Percentiles rank a stretch among this genome's conserved stretches.
These are phyloP conservation scores for Penicillium sumatraense DNA, from an alignment of 2,329 filamentous ascomycete genomes.

Conservation along the genomic window DNA sequence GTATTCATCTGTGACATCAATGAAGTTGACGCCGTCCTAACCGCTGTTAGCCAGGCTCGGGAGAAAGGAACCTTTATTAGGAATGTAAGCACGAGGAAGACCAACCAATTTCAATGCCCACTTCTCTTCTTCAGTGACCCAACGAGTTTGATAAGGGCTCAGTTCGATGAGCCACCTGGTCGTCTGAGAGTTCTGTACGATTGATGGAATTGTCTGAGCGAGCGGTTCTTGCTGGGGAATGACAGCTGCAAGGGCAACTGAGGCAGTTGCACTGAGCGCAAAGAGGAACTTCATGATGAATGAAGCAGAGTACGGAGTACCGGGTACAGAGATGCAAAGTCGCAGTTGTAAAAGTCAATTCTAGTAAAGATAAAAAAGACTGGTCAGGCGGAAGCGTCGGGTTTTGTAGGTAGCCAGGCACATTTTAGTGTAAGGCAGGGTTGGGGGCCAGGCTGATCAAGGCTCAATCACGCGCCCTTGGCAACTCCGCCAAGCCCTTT, in stretches of 20 bases:
- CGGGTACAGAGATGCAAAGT: too few species aligned
- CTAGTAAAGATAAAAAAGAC: constrained; percentile 4
- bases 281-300: constrained; percentile 46
- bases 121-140: constrained; percentile 94
- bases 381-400: not conserved
- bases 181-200: constrained; percentile 46
- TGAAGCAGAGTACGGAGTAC: too few species aligned
- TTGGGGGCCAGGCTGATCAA: constrained; percentile 9
- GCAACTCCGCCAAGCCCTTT: constrained; percentile 22
- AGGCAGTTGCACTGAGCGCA: constrained; percentile 40
- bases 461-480: constrained; percentile 23
- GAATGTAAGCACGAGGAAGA: constrained; percentile 7
- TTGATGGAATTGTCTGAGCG: constrained; percentile 17
- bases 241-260: constrained; percentile 37
- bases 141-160: constrained; percentile 78
- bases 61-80: too few species aligned
- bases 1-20: constrained; percentile 80
- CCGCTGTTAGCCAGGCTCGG: not conserved
- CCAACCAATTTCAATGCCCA: constrained; percentile 84
- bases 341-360: constrained; percentile 1
- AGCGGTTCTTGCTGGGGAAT: constrained; percentile 38
- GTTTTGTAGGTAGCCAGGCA: constrained; percentile 2
- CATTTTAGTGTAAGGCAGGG: not conserved
- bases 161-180: constrained; percentile 77
- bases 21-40: constrained; percentile 83